Base-by-base conservation (phyloP, 768 basidiomycete genomes). In the Lentinus tigrinus region DNA sequence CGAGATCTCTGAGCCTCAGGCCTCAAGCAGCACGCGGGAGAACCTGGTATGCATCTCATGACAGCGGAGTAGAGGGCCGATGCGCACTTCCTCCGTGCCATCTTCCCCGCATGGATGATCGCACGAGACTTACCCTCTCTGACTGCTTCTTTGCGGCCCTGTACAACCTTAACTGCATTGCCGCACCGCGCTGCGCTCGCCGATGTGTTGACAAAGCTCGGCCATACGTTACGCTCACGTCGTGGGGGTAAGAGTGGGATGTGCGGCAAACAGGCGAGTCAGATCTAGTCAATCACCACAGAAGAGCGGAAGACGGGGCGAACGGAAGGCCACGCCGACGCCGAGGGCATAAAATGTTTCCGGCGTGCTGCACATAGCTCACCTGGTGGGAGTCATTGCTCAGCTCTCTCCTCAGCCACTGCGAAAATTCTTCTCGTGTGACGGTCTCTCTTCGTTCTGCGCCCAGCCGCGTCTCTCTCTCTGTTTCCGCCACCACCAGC, bases 331-430 rank as follows among this genome's bases (percentile, higher is more conserved):
- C 47, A 31, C 40, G 7, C 11, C 27, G 47, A 49, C 34, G 27
- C 4, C n/a, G n/a, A n/a, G n/a, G n/a, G n/a, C 8, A 49, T 14
- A 36, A 31, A 31, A 26, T 16, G 24, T 23, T 5, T 23, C 21
- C 43, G 43, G 10, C 21, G 19, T 9, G 8, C 23, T 26, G 21
- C 5, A 26, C 2, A 31, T 11, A 31, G 31, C 31, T 27, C 19
- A 31, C 26, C 21, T 23, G 49, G 49, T 50, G 49, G 49, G 49
- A 50, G 49, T 50, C 49, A 46, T 19, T 23, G 10, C n/a, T 44
- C 17, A 28, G 47, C 28, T 31, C 36, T 51, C 56, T 51, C 56
- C 60, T 57, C 54, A 55, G 28, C 24, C 42, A 13, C 48, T 3
- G 19, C 37, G 58, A 21, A 37, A 21, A 24, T 53, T 3, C 11